Percentiles rank a stretch among this genome's conserved stretches.
Evolutionary conservation across 2,329 filamentous ascomycete genomes (phyloP).

Genomic region (Diplodia corticola): DNA sequence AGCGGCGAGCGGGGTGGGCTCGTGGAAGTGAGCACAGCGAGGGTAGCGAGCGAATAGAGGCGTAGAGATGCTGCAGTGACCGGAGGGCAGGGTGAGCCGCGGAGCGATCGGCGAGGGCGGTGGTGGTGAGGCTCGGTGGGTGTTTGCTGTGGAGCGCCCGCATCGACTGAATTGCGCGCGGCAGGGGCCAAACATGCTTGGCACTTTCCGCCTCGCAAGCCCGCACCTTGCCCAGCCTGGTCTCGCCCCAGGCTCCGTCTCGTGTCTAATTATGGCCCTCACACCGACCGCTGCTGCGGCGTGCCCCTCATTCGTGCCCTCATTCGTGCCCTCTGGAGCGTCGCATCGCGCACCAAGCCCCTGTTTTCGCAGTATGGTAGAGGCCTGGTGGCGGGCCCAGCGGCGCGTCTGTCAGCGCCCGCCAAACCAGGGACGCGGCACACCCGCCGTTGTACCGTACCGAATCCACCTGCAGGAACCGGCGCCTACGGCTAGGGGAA

Average conservation of each 20-base stretch:
- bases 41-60: slow-evolving; percentile 4
- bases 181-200: slow-evolving; percentile 17
- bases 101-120: slow-evolving; percentile 15
- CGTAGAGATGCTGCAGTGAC: slow-evolving; percentile 3
- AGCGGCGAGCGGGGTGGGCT: not conserved
- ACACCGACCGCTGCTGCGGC: not conserved
- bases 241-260: slow-evolving; percentile 4
- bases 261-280: slow-evolving; percentile 14
- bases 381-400: not conserved
- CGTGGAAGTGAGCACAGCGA: not conserved
- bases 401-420: not conserved
- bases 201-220: not conserved
- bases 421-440: not conserved
- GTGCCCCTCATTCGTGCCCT: not conserved
- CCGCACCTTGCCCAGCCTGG: not conserved
- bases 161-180: not conserved
- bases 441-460: slow-evolving; percentile 12
- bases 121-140: slow-evolving; percentile 4
- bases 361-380: not conserved
- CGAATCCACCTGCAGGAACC: slow-evolving; percentile 1
- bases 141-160: slow-evolving; percentile 17
- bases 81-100: not conserved
- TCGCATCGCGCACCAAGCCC: not conserved
- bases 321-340: no score
- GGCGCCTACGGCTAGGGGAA: slow-evolving; percentile 3